Evolutionary conservation across 1,284 basidiomycete genomes (phyloP), one percentile per base, ranked within the genome.

Genomic region (Cryptococcus sp.): DNA sequence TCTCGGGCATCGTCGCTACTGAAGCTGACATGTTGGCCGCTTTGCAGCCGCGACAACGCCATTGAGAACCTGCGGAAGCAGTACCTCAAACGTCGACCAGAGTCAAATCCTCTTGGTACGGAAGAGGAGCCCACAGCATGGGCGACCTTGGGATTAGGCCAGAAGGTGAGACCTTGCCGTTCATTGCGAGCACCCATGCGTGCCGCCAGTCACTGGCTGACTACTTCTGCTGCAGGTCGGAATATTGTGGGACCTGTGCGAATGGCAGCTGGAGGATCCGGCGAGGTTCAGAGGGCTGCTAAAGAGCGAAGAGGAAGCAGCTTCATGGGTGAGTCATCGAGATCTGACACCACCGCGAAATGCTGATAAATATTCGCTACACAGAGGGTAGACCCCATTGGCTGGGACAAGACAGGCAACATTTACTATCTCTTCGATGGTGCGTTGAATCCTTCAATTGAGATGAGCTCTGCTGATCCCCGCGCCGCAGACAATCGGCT

Each of bases 381-480:
- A 3, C 64, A 81, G 81, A 70, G 82, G 27, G 78, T 84, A 25
- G 81, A 84, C 35, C 83, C 83, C 3, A 71, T 82, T 31, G 83
- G 83, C 5, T 81, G 78, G 78, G 83, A 84, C 66, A 77, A 77
- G 46, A 53, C 72, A 3, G 80, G 81, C 39, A 84, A 84, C 68
- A 80, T 79, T 1, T 84, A 83, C 70, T 84, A 75, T 73, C 75
- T 84, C 39, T 83, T 84, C 59, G 82, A 83, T 60, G 81, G 80
- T 80, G 40, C 53, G 78, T 64, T 16, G 45, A 10, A 27, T 38
- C 17, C 42, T 8, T 11, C 20, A 20, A 15, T 8, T 16, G 10
- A 38, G 27, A n/a, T 20, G 10, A 35, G 31, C 31, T 10, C 31
- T 35, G 31, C 31, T 35, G 31, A n/a, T 44, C 55, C 57, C 19